phyloP scores from a whole-genome alignment of 331 rosid genomes.

The Cydonia oblonga region DNA sequence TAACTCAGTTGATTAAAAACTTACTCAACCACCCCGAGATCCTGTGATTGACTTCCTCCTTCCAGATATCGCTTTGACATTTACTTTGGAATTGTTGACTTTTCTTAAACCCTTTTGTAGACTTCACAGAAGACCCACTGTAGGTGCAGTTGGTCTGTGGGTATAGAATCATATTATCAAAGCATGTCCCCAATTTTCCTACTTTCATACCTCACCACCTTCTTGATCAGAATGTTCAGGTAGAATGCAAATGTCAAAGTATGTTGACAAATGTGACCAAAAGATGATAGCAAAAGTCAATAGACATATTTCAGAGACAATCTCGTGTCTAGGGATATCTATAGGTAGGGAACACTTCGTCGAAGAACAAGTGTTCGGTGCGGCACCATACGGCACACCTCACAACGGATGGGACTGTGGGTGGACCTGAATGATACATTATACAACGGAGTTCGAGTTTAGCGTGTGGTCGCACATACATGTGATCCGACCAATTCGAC shows the following conservation, averaged over 20 bases:
- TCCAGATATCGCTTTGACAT: neutral
- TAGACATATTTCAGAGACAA: neutral
- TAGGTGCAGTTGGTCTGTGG: neutral
- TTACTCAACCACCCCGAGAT: accelerated
- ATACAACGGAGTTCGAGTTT: neutral
- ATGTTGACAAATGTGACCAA: neutral
- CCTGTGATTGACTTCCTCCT: neutral
- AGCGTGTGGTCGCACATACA: neutral
- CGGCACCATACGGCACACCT: neutral
- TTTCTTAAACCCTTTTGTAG: too few relatives aligned
- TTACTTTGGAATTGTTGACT: neutral
- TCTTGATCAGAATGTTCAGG: neutral
- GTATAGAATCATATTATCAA: too few relatives aligned
- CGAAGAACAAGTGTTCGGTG: too few relatives aligned
- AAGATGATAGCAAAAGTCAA: neutral
- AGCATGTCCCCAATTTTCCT: too few relatives aligned
- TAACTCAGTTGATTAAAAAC: neutral
- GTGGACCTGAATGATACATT: neutral
- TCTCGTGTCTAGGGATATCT: too few relatives aligned
- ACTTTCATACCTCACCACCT: too few relatives aligned
- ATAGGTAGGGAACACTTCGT: too few relatives aligned
- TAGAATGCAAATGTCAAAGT: neutral
- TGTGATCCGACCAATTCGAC: neutral
- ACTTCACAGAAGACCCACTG: too few relatives aligned
- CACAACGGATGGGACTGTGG: neutral